Evolutionary conservation across 805 yeast genomes (phyloP).

Genomic region (Metschnikowia lachancei): DNA sequence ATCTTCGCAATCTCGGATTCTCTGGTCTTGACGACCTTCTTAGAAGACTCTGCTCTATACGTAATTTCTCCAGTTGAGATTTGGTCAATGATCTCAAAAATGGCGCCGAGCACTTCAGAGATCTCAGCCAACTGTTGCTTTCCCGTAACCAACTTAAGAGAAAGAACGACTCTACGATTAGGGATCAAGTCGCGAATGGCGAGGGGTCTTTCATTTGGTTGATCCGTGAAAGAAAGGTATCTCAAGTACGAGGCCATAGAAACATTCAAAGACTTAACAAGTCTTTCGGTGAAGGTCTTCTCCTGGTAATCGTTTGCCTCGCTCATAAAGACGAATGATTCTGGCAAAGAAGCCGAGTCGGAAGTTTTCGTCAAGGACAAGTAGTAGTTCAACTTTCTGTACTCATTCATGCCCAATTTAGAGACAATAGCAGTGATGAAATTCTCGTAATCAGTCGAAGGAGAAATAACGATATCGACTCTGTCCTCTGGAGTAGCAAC

Average conservation of each 20-base stretch:
- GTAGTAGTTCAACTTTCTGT: conserved; percentile 75
- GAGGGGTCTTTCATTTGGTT: conserved; percentile 69
- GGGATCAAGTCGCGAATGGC: conserved; percentile 54
- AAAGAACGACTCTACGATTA: conserved; percentile 52
- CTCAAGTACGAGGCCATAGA: conserved; percentile 51
- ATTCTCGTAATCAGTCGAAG: conserved; percentile 57
- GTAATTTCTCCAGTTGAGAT: conserved; percentile 48
- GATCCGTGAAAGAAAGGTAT: conserved; percentile 79
- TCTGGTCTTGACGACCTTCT: conserved; percentile 76
- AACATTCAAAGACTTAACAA: conserved; percentile 39
- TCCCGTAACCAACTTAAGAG: conserved; percentile 50
- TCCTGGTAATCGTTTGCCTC: conserved; percentile 83
- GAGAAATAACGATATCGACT: conserved; percentile 59
- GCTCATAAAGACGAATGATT: conserved; percentile 79
- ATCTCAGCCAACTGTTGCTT: conserved; percentile 49
- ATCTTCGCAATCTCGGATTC: conserved; percentile 68
- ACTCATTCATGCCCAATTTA: conserved; percentile 74
- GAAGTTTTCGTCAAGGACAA: conserved; percentile 80
- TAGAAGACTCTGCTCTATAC: conserved; percentile 71
- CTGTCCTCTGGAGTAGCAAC: conserved; percentile 56
- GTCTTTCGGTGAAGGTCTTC: conserved; percentile 50
- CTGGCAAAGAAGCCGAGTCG: conserved; percentile 68
- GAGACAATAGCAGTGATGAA: conserved; percentile 83
- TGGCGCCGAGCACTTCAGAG: conserved; percentile 49
- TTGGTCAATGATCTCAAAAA: conserved; percentile 59